Percentiles rank a stretch among this genome's conserved stretches.
Evolutionary conservation across 2,329 filamentous ascomycete species (phyloP).

Genomic region (Aspergillus udagawae): DNA sequence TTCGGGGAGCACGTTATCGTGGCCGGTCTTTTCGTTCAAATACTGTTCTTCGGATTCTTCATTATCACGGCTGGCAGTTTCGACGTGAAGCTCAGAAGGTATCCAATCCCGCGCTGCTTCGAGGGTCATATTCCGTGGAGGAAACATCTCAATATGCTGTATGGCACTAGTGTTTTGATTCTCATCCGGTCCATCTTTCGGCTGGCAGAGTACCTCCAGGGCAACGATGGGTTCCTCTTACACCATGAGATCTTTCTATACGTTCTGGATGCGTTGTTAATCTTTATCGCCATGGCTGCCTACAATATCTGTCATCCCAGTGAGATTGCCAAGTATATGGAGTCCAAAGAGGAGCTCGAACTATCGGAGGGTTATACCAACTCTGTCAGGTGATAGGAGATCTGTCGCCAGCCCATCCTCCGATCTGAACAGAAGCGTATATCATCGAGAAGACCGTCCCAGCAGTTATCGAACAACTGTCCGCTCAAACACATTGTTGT

Average conservation of each 20-base stretch:
- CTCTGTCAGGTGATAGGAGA: too few relatives aligned
- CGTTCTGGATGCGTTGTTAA: conserved; percentile 9
- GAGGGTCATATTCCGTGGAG: conserved; percentile 4
- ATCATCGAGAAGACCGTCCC: too few relatives aligned
- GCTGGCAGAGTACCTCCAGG: conserved; percentile 17
- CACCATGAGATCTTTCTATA: conserved; percentile 16
- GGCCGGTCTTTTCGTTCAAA: conserved; percentile 55
- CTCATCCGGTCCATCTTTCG: conserved; percentile 18
- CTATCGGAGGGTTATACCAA: too few relatives aligned
- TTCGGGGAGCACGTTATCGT: conserved; percentile 45
- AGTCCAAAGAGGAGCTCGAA: too few relatives aligned
- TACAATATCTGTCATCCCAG: background rate
- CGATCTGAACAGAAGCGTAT: too few relatives aligned
- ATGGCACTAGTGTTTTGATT: conserved; percentile 14
- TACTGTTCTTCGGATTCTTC: conserved; percentile 58
- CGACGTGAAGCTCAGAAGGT: conserved; percentile 5
- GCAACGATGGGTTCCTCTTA: conserved; percentile 14
- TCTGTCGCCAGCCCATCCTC: too few relatives aligned
- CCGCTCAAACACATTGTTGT: too few relatives aligned
- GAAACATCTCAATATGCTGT: conserved; percentile 10
- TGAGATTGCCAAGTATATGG: background rate
- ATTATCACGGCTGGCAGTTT: conserved; percentile 25
- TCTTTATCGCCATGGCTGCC: conserved; percentile 1
- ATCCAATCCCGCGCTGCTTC: conserved; percentile 3
- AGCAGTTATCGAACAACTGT: too few relatives aligned